Conservation (phyloP, 164 flowering plant species). For the Piper betle region DNA sequence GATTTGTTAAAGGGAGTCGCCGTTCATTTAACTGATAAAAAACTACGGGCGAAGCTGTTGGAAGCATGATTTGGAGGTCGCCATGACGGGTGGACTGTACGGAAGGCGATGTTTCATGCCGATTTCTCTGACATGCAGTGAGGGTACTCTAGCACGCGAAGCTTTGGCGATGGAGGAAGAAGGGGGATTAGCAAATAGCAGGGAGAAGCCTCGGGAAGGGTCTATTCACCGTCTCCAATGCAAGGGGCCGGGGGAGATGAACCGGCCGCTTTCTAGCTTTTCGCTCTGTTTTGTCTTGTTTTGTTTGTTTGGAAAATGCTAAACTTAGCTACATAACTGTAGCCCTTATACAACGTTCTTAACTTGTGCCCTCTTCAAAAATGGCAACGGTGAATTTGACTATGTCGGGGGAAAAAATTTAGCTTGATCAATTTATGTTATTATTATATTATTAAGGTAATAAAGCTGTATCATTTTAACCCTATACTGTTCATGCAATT, state of each 20-base stretch:
- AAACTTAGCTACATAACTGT: no score
- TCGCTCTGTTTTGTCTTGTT: not conserved
- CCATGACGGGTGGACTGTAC: not conserved
- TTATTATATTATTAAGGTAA: no score
- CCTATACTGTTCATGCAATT: no score
- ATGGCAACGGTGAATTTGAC: no score
- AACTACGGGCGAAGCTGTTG: not conserved
- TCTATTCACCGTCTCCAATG: slow-evolving; percentile 7
- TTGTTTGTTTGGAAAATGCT: not conserved
- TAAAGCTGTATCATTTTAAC: no score
- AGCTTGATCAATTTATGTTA: no score
- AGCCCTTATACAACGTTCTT: not conserved
- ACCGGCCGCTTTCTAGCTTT: not conserved
- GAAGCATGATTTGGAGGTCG: not conserved
- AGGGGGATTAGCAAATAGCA: not conserved
- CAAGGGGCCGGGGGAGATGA: not conserved
- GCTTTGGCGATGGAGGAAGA: not conserved
- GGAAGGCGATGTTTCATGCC: slow-evolving; percentile 7
- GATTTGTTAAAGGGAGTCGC: no score
- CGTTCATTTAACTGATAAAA: not conserved
- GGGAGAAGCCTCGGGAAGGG: slow-evolving; percentile 11
- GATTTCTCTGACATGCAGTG: not conserved
- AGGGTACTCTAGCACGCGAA: not conserved
- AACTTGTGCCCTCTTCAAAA: not conserved
- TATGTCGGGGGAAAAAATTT: no score